These are phyloP conservation scores for Solanum verrucosum DNA, from an alignment of 257 asterid genomes.

Conservation along the genomic window DNA sequence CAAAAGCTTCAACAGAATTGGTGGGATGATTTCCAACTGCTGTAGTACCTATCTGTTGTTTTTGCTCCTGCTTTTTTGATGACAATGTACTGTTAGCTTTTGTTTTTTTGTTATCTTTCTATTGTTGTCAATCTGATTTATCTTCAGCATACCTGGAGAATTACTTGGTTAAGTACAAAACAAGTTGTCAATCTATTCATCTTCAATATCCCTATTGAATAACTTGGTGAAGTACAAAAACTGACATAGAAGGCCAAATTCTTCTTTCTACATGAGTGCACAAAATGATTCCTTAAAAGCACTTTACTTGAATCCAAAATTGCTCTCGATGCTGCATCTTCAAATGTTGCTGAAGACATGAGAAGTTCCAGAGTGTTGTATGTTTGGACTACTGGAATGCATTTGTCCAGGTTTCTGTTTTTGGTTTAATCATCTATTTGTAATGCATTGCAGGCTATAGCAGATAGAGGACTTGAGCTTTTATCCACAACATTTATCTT, in stretches of 20 bases:
- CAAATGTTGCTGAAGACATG: not conserved
- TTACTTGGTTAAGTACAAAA: not conserved
- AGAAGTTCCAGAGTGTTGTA: not conserved
- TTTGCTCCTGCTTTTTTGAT: not conserved
- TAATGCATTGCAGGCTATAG: constrained; percentile 62
- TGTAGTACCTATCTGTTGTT: not conserved
- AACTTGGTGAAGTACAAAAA: not conserved
- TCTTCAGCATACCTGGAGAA: not conserved
- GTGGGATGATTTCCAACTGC: not conserved
- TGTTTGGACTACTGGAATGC: not conserved
- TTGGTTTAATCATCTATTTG: not conserved
- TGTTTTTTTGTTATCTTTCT: not conserved
- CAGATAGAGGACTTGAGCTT: constrained; percentile 92
- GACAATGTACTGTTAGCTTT: not conserved
- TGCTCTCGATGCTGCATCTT: not conserved
- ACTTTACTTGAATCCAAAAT: not conserved
- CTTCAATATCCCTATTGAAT: not conserved
- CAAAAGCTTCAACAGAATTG: not conserved
- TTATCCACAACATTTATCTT: constrained; percentile 58
- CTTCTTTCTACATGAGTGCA: not conserved
- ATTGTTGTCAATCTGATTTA: not conserved
- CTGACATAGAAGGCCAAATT: not conserved
- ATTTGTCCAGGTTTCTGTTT: not conserved
- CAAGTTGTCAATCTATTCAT: not conserved
- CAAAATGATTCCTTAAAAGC: not conserved